Conservation (phyloP, 2,329 filamentous ascomycete species). For the Chaetothyriales sp. region DNA sequence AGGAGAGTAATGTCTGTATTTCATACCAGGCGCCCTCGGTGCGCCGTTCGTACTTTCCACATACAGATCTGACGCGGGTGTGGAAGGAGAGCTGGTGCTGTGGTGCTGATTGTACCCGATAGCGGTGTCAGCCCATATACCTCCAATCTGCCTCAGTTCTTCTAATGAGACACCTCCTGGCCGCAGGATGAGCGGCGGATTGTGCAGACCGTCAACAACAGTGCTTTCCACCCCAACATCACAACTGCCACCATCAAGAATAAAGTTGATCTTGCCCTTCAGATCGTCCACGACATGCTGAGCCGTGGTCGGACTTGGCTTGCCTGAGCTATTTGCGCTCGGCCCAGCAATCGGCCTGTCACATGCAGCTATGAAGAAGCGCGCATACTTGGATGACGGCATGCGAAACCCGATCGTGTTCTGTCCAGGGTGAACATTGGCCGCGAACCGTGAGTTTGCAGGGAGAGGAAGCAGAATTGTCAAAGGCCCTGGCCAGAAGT, state of each 20-base stretch:
- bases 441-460: conserved; percentile 53
- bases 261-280: conserved; percentile 64
- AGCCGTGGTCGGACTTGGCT: conserved; percentile 80
- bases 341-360: conserved; percentile 75
- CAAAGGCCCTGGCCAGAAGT: conserved; percentile 89
- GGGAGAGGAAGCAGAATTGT: conserved; percentile 80
- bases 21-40: conserved; percentile 90
- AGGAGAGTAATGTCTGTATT: conserved; percentile 95
- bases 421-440: conserved; percentile 83
- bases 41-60: conserved; percentile 21
- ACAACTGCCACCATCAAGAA: conserved; percentile 79
- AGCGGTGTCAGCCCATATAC: conserved; percentile 61
- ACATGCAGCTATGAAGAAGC: conserved; percentile 69
- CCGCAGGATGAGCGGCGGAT: conserved; percentile 67
- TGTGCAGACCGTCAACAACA: conserved; percentile 77
- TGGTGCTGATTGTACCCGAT: conserved; percentile 53
- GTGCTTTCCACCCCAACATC: conserved; percentile 90
- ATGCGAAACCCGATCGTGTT: conserved; percentile 80
- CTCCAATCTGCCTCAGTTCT: conserved; percentile 44
- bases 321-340: conserved; percentile 87
- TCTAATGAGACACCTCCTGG: conserved; percentile 63
- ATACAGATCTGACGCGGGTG: conserved; percentile 2
- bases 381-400: conserved; percentile 70
- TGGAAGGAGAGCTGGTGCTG: background rate
- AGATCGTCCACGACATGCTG: conserved; percentile 81